Base-by-base conservation (phyloP, 1,139 yeast genomes). In the Pneumocystis canis region DNA sequence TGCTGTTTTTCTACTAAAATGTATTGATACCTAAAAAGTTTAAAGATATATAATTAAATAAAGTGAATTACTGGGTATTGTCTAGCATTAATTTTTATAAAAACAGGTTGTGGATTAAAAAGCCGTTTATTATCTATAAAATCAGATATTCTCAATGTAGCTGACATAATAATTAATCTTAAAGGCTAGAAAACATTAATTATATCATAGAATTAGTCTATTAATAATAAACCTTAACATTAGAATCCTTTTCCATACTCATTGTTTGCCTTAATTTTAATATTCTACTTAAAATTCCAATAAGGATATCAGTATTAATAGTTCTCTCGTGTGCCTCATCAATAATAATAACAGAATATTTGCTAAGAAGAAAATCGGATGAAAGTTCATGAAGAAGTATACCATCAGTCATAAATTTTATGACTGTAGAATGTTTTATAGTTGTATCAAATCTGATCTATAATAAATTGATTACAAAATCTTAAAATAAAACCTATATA, bases 371-470 rank as follows among this genome's bases (percentile, higher is more conserved):
- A 68, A 92, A 85, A 70, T 94, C 98, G 0, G 82, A 77, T 84
- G 92, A 85, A 85, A 94, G 84, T 73, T 94, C 99, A 69, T 97
- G 79, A 41, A 94, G 76, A 62, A 94, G 76, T 58, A 94, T 96
- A 82, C 99, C 99, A 78, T 94, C 99, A 1, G 99, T 94, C 98
- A 94, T 92, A 71, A 92, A 90, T 73, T 94, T 94, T 73, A 94
- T 73, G 3, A 87, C 86, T 0, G 98, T 94, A 65, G 83, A 83
- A 18, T 80, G 75, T 64, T 81, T 81, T 4, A 85, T 81, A 1
- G 83, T 82, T 2, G 92, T 80, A 70, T 94, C 98, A 70, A 94
- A 94, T 68, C 99, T 78, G 65, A 94, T 87, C 54, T 47, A 28
- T 25, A 47, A 47, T 47, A 47, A 47, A 47, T 25, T 25, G 25